phyloP scores from a whole-genome alignment of 176 grass and related monocot genomes.

The Musa schizocarpa region DNA sequence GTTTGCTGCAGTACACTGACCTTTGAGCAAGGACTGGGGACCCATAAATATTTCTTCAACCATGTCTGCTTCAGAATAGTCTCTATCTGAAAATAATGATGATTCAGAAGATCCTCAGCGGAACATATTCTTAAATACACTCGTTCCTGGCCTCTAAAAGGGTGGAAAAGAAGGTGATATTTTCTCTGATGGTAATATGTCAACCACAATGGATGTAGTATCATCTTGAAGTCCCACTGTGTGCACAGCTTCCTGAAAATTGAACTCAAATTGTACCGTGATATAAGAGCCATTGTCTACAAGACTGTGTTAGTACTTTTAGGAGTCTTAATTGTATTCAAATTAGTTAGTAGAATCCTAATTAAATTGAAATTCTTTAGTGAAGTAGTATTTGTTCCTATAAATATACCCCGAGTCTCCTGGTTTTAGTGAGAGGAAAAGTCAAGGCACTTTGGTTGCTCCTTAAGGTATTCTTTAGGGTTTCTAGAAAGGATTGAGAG shows the following conservation, averaged over 20 bases:
- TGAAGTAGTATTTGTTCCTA: too few relatives aligned
- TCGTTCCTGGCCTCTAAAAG: constrained; percentile 63
- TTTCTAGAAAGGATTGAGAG: too few relatives aligned
- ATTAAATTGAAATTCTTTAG: too few relatives aligned
- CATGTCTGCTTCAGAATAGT: constrained; percentile 49
- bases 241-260: constrained; percentile 65
- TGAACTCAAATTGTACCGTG: neutral
- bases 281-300: neutral
- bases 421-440: too few relatives aligned
- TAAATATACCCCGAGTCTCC: too few relatives aligned
- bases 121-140: constrained; percentile 71
- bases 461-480: too few relatives aligned
- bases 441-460: too few relatives aligned
- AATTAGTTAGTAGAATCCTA: too few relatives aligned
- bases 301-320: constrained; percentile 13
- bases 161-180: constrained; percentile 42
- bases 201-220: constrained; percentile 87
- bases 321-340: too few relatives aligned
- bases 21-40: constrained; percentile 32
- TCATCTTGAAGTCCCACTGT: constrained; percentile 75
- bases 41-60: constrained; percentile 46
- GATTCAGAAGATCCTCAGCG: constrained; percentile 55
- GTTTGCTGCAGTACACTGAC: neutral
- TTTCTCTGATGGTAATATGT: constrained; percentile 89
- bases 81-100: constrained; percentile 45